A percentile compares a stretch with the other conserved stretches of the same genome.
Conservation (phyloP, 1,284 basidiomycete genomes). For the Mycena citricolor region DNA sequence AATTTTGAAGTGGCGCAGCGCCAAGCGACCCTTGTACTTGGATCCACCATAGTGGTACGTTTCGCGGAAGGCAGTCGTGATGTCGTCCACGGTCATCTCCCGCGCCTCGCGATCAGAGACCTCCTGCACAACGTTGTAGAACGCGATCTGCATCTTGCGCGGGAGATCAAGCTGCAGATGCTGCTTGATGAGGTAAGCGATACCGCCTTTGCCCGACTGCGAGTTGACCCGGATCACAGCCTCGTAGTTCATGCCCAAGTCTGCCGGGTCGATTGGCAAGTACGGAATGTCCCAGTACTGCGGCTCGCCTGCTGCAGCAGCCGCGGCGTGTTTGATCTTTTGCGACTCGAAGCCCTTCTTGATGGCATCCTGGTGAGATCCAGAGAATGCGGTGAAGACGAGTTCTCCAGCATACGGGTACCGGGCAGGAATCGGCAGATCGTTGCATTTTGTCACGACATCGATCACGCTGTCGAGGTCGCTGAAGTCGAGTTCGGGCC, state of each 20-base stretch:
- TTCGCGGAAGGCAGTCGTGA: constrained; percentile 82
- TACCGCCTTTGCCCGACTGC: constrained; percentile 92
- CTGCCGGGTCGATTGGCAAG: constrained; percentile 93
- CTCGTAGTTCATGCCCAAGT: constrained; percentile 94
- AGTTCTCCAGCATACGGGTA: constrained; percentile 98
- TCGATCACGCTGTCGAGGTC: constrained; percentile 91
- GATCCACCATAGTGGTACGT: constrained; percentile 84
- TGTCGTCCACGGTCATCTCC: constrained; percentile 96
- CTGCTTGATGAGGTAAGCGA: constrained; percentile 95
- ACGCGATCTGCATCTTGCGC: constrained; percentile 94
- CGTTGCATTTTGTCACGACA: constrained; percentile 92
- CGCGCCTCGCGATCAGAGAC: constrained; percentile 91
- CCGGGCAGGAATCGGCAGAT: constrained; percentile 92
- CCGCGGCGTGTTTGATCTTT: constrained; percentile 53
- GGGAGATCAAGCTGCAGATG: constrained; percentile 91
- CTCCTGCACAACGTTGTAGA: constrained; percentile 90
- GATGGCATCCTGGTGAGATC: constrained; percentile 97
- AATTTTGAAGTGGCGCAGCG: constrained; percentile 79
- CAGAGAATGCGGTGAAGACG: constrained; percentile 98
- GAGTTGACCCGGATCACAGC: constrained; percentile 99
- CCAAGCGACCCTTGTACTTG: constrained; percentile 77
- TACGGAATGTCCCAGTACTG: constrained; percentile 94
- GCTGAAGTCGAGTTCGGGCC: constrained; percentile 87
- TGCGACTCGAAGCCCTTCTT: constrained; percentile 98
- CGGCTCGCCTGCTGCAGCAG: constrained; percentile 56